phyloP scores from a whole-genome alignment of 768 basidiomycete species.

The Leccinum sublutescens region DNA sequence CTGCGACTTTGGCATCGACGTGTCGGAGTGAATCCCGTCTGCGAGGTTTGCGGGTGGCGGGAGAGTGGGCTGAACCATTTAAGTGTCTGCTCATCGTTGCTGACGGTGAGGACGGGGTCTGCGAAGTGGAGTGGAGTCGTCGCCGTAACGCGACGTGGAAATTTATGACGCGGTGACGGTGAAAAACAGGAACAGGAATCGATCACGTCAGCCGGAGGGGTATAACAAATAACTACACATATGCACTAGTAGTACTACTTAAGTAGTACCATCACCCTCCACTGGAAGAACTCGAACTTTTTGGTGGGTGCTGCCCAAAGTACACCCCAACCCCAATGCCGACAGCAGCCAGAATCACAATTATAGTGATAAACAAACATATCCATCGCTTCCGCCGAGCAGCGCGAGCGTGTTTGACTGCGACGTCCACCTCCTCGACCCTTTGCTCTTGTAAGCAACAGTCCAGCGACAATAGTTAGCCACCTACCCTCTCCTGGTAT shows the following conservation, averaged over 20 bases:
- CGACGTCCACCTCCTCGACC: slow-evolving; percentile 58
- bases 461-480: not conserved
- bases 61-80: slow-evolving; percentile 34
- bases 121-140: not conserved
- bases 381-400: slow-evolving; percentile 85
- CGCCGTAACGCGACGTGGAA: not conserved
- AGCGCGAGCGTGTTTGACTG: slow-evolving; percentile 63
- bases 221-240: no score
- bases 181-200: slow-evolving; percentile 15
- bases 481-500: slow-evolving; percentile 71
- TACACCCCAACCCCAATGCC: slow-evolving; percentile 32
- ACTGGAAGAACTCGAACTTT: not conserved
- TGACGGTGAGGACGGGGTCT: slow-evolving; percentile 1
- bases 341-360: slow-evolving; percentile 52
- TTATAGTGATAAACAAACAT: slow-evolving; percentile 66
- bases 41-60: slow-evolving; percentile 31
- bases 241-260: no score
- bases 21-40: slow-evolving; percentile 60
- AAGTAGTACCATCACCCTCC: not conserved
- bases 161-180: slow-evolving; percentile 18
- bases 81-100: slow-evolving; percentile 24
- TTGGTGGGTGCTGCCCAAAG: slow-evolving; percentile 16
- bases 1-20: slow-evolving; percentile 81
- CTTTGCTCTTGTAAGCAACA: slow-evolving; percentile 24
- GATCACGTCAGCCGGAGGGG: slow-evolving; percentile 22